Percentiles rank a stretch among this genome's conserved stretches.
phyloP scores from a whole-genome alignment of 257 asterid species.

The Thymus quinquecostatus region DNA sequence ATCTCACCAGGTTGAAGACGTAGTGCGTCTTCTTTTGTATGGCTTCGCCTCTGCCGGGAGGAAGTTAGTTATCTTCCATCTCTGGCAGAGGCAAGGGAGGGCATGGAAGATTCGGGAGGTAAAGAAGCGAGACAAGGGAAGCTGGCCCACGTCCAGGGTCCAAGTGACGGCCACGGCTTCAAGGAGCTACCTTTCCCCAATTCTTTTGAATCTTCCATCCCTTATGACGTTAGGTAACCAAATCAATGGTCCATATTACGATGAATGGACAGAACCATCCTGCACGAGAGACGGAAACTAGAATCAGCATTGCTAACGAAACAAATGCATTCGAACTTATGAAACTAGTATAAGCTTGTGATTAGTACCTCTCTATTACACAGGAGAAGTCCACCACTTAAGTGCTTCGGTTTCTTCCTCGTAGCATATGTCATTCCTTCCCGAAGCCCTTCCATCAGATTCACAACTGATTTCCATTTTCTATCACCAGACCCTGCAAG shows the following conservation, averaged over 20 bases:
- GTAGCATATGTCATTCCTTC: conserved; percentile 11
- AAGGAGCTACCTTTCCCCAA: neutral
- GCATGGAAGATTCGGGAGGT: neutral
- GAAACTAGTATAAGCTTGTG: neutral
- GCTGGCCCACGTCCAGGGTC: neutral
- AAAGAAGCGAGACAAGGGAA: neutral
- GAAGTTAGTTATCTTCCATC: neutral
- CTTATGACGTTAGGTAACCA: neutral
- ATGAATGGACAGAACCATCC: conserved; percentile 16
- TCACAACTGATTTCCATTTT: conserved; percentile 15
- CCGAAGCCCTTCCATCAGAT: neutral
- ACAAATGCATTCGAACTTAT: neutral
- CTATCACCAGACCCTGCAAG: conserved; percentile 18
- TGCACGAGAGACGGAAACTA: neutral
- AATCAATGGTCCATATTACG: neutral
- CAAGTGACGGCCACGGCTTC: neutral
- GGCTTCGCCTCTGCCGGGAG: too few relatives aligned
- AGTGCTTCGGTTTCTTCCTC: neutral
- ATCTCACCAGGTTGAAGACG: neutral
- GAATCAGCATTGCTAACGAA: neutral
- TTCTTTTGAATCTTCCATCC: conserved; percentile 11
- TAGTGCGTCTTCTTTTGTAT: too few relatives aligned
- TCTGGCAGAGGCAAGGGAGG: neutral
- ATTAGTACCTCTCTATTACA: neutral
- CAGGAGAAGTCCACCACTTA: conserved; percentile 1